Base-by-base conservation (phyloP, 192 early-diverging fungal species). In the Entrophospora sp. region DNA sequence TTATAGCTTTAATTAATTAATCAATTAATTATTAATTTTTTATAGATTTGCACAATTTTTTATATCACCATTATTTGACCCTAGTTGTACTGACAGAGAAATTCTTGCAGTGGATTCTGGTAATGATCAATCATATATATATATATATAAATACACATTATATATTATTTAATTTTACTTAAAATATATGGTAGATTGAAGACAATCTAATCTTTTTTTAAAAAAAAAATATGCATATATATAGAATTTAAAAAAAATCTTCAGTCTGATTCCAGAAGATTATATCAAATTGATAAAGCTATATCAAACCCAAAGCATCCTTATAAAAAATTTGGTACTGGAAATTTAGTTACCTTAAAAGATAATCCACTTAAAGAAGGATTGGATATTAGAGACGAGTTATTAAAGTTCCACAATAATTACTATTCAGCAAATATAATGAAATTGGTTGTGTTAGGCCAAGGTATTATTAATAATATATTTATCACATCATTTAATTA, bases 361-460 rank as follows among this genome's bases (percentile, higher is more conserved):
- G 83, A 88, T 25, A 68, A 73, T 25, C 92, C 92, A 3, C 59
- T 71, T 28, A 32, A 63, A 24, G 75, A 81, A 27, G 91, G 91
- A 5, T 74, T 95, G 35, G 87, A 98, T 69, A 83, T 95, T 60
- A 82, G 96, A 20, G 80, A 86, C 20, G 81, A 88, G 53, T 77
- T 97, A 43, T 68, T 99, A 37, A 87, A 93, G 46, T 96, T 96
- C 56, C 89, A 99, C 66, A 79, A 79, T 12, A 80, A 81, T 59
- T 93, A 93, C 73, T 99, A 99, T 72, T 93, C 91, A 28, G 87
- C 93, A 12, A 95, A 97, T 68, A 90, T 99, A 27, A 97, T 96
- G 95, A 90, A 89, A 75, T 78, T 96, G 16, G 89, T 89, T 32
- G 76, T 99, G 16, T 69, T 95, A 12, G 96, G 94, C 27, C 80